phyloP scores from a whole-genome alignment of 495 filamentous ascomycete species.

The Aspergillus mulundensis region DNA sequence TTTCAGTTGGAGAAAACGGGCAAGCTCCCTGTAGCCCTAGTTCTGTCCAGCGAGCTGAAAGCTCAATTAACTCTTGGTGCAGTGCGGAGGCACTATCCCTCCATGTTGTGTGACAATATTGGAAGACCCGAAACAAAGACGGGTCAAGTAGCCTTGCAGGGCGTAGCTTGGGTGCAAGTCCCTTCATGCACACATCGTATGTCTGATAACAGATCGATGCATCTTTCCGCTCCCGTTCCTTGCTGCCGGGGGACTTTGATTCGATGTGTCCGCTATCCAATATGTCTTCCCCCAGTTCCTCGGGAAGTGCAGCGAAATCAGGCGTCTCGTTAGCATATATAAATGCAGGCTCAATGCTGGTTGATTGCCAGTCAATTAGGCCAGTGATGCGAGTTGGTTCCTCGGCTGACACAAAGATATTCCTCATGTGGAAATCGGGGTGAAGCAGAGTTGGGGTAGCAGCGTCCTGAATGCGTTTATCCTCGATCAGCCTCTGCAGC shows the following conservation, averaged over 20 bases:
- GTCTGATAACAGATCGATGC: too few relatives aligned
- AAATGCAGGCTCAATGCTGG: slow-evolving; percentile 38
- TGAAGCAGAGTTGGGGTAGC: slow-evolving; percentile 33
- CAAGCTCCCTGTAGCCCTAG: background rate
- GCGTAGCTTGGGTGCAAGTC: slow-evolving; percentile 31
- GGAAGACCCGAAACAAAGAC: slow-evolving; percentile 36
- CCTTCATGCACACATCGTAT: too few relatives aligned
- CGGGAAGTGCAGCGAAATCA: slow-evolving; percentile 37
- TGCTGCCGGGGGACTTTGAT: too few relatives aligned
- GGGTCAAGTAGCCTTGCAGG: slow-evolving; percentile 33
- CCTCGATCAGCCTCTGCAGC: slow-evolving; percentile 25
- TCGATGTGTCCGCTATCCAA: too few relatives aligned
- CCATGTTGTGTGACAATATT: slow-evolving; percentile 39
- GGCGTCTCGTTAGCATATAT: slow-evolving; percentile 33
- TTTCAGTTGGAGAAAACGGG: too few relatives aligned
- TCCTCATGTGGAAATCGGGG: slow-evolving; percentile 39
- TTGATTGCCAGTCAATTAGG: slow-evolving; percentile 41
- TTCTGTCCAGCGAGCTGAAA: background rate
- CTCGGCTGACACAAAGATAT: slow-evolving; percentile 39
- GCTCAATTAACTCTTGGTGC: slow-evolving; percentile 30
- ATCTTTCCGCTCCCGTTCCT: too few relatives aligned
- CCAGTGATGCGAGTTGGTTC: slow-evolving; percentile 38
- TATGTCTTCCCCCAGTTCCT: too few relatives aligned
- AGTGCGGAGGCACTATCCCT: slow-evolving; percentile 34
- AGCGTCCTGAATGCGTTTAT: slow-evolving; percentile 27